Evolutionary conservation across 345 rosid genomes (phyloP).

Genomic region (Camelina sativa): DNA sequence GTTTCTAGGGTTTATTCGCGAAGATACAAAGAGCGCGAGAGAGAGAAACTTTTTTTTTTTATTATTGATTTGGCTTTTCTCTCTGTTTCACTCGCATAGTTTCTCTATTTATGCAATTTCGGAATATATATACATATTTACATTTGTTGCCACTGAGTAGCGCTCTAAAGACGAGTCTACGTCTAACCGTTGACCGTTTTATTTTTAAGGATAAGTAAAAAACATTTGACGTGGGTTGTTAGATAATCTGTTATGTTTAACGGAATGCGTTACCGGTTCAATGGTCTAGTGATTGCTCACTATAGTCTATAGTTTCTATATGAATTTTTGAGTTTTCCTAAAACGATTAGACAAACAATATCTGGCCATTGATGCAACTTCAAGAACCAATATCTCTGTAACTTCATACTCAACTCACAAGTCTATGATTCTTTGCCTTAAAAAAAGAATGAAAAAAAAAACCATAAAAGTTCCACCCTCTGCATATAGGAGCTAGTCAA

Average conservation of each 20-base stretch:
- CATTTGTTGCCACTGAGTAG: background rate
- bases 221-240: background rate
- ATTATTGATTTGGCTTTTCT: background rate
- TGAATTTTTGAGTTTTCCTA: no score
- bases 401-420: no score
- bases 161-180: background rate
- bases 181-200: conserved; percentile 1
- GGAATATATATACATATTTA: background rate
- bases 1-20: conserved; percentile 60
- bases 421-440: no score
- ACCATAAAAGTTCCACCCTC: no score
- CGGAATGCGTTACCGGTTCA: background rate
- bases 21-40: conserved; percentile 2
- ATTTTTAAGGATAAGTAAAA: background rate
- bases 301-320: background rate
- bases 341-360: no score
- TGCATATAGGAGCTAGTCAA: no score
- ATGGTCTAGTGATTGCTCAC: no score
- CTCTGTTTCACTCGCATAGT: background rate
- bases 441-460: no score
- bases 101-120: background rate
- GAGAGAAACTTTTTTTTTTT: no score
- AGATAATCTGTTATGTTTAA: background rate
- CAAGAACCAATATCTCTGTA: background rate
- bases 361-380: background rate